Evolutionary conservation across 352 stramenopile genomes (phyloP).

Genomic region (Aphanomyces euteiches): DNA sequence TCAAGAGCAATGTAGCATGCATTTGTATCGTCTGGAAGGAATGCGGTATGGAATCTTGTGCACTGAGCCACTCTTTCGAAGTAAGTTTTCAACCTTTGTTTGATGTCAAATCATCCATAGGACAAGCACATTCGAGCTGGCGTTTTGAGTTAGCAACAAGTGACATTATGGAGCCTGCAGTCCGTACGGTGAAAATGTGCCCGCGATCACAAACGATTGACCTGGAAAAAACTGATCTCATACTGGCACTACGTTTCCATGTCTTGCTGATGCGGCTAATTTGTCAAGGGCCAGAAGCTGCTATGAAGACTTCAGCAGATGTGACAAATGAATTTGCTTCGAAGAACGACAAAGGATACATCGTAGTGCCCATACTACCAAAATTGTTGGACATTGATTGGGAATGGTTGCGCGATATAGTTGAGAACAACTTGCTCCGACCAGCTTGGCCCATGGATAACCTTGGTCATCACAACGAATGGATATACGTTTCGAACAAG

Average conservation of each 20-base stretch:
- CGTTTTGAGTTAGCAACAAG: constrained; percentile 78
- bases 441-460: constrained; percentile 62
- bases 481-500: constrained; percentile 67
- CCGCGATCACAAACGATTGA: constrained; percentile 43
- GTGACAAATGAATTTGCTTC: constrained; percentile 81
- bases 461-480: constrained; percentile 40
- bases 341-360: constrained; percentile 85
- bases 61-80: constrained; percentile 61
- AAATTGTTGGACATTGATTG: constrained; percentile 46
- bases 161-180: constrained; percentile 58
- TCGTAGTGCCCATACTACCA: constrained; percentile 60
- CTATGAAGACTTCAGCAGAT: constrained; percentile 51
- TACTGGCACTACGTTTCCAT: constrained; percentile 68
- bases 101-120: constrained; percentile 35
- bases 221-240: constrained; percentile 54
- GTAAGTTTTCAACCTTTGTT: neutral
- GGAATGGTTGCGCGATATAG: constrained; percentile 59
- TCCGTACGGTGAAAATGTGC: constrained; percentile 59
- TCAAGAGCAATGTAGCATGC: constrained; percentile 54
- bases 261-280: constrained; percentile 71
- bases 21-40: constrained; percentile 68
- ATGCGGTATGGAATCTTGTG: constrained; percentile 69
- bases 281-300: constrained; percentile 73
- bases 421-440: constrained; percentile 56
- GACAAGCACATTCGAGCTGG: constrained; percentile 75